Evolutionary conservation across 2,329 filamentous ascomycete genomes (phyloP).

Genomic region (Aspergillus arachidicola): DNA sequence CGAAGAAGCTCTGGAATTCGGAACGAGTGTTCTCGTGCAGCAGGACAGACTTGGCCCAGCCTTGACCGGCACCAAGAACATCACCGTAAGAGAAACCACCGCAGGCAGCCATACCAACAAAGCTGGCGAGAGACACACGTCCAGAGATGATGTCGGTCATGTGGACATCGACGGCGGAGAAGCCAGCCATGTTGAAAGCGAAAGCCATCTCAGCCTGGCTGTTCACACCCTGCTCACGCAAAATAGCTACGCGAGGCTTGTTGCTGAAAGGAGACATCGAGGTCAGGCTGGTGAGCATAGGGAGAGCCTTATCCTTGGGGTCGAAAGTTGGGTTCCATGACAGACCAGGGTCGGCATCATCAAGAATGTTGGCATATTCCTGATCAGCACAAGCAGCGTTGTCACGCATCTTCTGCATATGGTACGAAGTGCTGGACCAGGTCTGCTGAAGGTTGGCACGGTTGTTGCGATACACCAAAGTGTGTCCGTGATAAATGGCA

Average conservation of each 20-base stretch:
- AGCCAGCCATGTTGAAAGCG: slow-evolving; percentile 87
- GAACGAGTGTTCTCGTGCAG: slow-evolving; percentile 74
- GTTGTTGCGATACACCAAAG: slow-evolving; percentile 68
- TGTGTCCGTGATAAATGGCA: slow-evolving; percentile 71
- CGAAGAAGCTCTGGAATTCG: slow-evolving; percentile 85
- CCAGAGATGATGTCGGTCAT: slow-evolving; percentile 89
- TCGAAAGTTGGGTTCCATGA: slow-evolving; percentile 81
- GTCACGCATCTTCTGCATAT: slow-evolving; percentile 88
- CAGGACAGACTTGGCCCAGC: slow-evolving; percentile 93
- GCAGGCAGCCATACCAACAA: slow-evolving; percentile 88
- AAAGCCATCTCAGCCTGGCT: slow-evolving; percentile 98
- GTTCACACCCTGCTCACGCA: slow-evolving; percentile 94
- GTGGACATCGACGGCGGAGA: slow-evolving; percentile 89
- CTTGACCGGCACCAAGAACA: slow-evolving; percentile 89
- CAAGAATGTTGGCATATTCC: slow-evolving; percentile 74
- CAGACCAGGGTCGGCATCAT: slow-evolving; percentile 78
- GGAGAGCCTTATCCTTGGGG: slow-evolving; percentile 74
- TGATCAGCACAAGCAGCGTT: slow-evolving; percentile 83
- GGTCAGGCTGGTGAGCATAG: slow-evolving; percentile 65
- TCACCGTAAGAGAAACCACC: slow-evolving; percentile 96
- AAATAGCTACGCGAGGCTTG: slow-evolving; percentile 81
- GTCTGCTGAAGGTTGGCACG: slow-evolving; percentile 78
- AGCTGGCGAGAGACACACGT: slow-evolving; percentile 76
- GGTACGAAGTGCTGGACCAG: slow-evolving; percentile 86
- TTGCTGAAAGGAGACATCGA: slow-evolving; percentile 58